These are phyloP conservation scores for Bolboschoenus planiculmis DNA, from an alignment of 176 grass and related monocot genomes.

Conservation along the genomic window DNA sequence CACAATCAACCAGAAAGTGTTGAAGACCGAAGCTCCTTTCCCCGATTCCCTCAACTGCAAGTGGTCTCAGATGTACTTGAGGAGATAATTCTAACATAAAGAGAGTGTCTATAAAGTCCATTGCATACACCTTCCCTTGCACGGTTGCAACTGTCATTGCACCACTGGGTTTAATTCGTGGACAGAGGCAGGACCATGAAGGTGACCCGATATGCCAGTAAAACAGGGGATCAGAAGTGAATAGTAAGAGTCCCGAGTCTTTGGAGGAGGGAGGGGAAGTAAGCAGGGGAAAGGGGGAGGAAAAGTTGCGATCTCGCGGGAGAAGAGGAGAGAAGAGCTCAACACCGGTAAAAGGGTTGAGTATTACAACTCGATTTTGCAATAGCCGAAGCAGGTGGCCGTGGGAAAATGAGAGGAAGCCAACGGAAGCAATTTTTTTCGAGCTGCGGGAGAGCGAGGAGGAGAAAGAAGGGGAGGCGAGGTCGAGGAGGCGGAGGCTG, in stretches of 20 bases:
- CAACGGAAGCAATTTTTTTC: background rate
- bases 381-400: background rate
- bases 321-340: background rate
- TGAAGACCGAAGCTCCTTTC: background rate
- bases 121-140: background rate
- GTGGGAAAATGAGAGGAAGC: background rate
- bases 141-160: background rate
- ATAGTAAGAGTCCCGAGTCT: background rate
- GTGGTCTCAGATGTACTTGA: background rate
- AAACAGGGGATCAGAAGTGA: background rate
- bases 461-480: slow-evolving; percentile 1
- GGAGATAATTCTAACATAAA: slow-evolving; percentile 8
- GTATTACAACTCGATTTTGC: background rate
- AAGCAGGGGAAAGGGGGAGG: background rate
- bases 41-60: background rate
- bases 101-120: background rate
- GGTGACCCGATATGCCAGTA: background rate
- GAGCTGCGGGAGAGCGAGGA: background rate
- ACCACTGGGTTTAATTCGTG: background rate
- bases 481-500: background rate
- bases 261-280: background rate
- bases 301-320: background rate
- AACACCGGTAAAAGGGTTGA: slow-evolving; percentile 5
- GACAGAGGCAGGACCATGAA: background rate
- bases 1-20: slow-evolving; percentile 5